Base-by-base conservation (phyloP, 345 rosid species). In the Orychophragmus violaceus region DNA sequence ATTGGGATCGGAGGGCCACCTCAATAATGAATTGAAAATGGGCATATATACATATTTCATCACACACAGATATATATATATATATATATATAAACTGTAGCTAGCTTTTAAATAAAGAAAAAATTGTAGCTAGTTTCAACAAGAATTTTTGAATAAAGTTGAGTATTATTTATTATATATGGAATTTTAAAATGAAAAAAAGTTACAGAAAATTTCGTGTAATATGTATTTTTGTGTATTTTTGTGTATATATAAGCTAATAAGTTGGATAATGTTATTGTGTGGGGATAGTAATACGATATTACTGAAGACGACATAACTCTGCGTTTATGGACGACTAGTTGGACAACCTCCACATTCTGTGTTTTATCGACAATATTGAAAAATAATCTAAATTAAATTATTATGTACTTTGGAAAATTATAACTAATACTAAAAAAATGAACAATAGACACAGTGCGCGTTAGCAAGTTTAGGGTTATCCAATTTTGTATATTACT, bases 1-100 rank as follows among this genome's bases (percentile, higher is more conserved):
- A 17, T 59, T 59, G 50, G n/a, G 61, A 19, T 56, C 18, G 10
- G 50, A 36, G 48, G 64, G 64, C 50, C 23, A 59, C 49, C 50
- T 59, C 33, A 14, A 23, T 14, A 59, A 49, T 59, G 29, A 28
- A 24, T n/a, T n/a, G 50, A 36, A 59, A 59, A 39, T 11, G 11
- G 50, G 17, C 25, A 5, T 58, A 36, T 21, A 57, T 22, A 12
- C 18, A 52, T 6, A 19, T 17, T 41, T 14, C 11, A 17, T 5
- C 22, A 19, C 24, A 45, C n/a, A n/a, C n/a, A n/a, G n/a, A n/a
- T n/a, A n/a, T n/a, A n/a, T n/a, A n/a, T n/a, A n/a, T 29, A 30
- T 5, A 28, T 6, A 51, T 35, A 22, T 6, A 19, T 19, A 56
- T 8, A 5, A 0, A 57, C n/a, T 33, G 8, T 35, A 32, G 29